A percentile compares a stretch with the other conserved stretches of the same genome.
phyloP scores from a whole-genome alignment of 2,329 filamentous ascomycete genomes.

The Fusarium euwallaceae region DNA sequence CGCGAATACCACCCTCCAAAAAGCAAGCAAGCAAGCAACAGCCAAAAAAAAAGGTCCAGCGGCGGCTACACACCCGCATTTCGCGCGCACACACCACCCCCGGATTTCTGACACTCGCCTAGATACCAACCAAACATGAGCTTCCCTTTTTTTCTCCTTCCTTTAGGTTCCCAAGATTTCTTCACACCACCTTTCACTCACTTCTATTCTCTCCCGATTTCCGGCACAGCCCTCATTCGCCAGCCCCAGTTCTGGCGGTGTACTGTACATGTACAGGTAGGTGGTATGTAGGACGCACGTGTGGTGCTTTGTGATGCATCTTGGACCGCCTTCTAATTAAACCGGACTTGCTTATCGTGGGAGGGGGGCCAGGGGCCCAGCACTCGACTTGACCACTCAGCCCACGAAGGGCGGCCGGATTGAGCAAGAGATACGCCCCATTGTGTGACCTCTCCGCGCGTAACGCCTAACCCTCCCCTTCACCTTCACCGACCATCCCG shows the following conservation, averaged over 20 bases:
- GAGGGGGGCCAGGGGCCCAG: constrained; percentile 4
- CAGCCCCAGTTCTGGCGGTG: constrained; percentile 38
- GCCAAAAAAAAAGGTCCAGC: constrained; percentile 9
- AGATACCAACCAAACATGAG: constrained; percentile 16
- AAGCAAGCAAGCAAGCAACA: constrained; percentile 19
- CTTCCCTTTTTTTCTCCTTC: constrained; percentile 23
- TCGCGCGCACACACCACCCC: constrained; percentile 37
- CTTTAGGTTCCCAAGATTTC: constrained; percentile 31
- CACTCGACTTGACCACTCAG: constrained; percentile 23
- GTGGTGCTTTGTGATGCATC: constrained; percentile 27
- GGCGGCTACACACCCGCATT: constrained; percentile 26
- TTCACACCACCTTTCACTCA: constrained; percentile 32
- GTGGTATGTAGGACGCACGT: constrained; percentile 20
- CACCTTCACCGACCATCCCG: constrained; percentile 38
- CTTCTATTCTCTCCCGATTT: constrained; percentile 30
- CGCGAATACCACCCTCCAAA: constrained; percentile 38
- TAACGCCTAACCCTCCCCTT: constrained; percentile 7
- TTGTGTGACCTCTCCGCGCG: constrained; percentile 16
- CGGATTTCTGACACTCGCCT: constrained; percentile 29
- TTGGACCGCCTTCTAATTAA: constrained; percentile 26
- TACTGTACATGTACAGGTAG: constrained; percentile 20
- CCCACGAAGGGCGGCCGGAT: constrained; percentile 26
- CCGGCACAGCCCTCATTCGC: constrained; percentile 36
- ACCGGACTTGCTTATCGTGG: constrained; percentile 32
- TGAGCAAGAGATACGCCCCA: constrained; percentile 16